phyloP scores from a whole-genome alignment of 1,284 basidiomycete genomes.

The Fomes fomentarius region DNA sequence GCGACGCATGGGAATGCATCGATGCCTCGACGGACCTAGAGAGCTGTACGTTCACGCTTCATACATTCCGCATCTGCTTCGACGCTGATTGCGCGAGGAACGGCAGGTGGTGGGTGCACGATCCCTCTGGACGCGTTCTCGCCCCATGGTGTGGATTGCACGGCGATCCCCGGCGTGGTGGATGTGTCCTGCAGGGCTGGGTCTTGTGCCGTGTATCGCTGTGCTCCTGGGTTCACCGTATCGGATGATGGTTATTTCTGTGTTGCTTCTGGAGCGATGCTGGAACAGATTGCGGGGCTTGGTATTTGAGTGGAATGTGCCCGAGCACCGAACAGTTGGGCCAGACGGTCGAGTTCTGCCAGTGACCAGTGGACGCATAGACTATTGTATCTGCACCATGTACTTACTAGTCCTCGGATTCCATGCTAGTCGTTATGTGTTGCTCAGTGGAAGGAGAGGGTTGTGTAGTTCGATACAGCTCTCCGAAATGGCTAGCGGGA shows the following conservation, averaged over 20 bases:
- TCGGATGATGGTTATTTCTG: constrained; percentile 27
- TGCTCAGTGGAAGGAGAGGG: too few species aligned
- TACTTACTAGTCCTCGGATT: too few species aligned
- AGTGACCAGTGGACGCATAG: too few species aligned
- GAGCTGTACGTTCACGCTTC: constrained; percentile 46
- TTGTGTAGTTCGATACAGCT: too few species aligned
- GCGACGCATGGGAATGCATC: constrained; percentile 50
- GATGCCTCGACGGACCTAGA: constrained; percentile 49
- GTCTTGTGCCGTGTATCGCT: constrained; percentile 48
- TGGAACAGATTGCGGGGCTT: constrained; percentile 3
- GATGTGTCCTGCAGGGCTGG: constrained; percentile 52
- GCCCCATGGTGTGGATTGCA: constrained; percentile 48
- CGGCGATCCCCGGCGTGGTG: constrained; percentile 48
- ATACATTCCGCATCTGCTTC: too few species aligned
- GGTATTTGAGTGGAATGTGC: too few species aligned
- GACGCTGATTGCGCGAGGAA: constrained; percentile 4
- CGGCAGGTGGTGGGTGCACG: constrained; percentile 53
- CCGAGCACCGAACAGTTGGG: too few species aligned
- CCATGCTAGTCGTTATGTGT: too few species aligned
- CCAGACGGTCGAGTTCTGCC: too few species aligned
- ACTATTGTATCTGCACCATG: too few species aligned
- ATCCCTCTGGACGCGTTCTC: constrained; percentile 36
- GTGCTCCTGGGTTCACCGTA: constrained; percentile 45
- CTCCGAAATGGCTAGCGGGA: too few species aligned
- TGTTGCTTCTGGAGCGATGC: not conserved